Evolutionary conservation across 805 yeast species (phyloP), one percentile per base, ranked within the genome.

Genomic region (Metschnikowia lochheadii): DNA sequence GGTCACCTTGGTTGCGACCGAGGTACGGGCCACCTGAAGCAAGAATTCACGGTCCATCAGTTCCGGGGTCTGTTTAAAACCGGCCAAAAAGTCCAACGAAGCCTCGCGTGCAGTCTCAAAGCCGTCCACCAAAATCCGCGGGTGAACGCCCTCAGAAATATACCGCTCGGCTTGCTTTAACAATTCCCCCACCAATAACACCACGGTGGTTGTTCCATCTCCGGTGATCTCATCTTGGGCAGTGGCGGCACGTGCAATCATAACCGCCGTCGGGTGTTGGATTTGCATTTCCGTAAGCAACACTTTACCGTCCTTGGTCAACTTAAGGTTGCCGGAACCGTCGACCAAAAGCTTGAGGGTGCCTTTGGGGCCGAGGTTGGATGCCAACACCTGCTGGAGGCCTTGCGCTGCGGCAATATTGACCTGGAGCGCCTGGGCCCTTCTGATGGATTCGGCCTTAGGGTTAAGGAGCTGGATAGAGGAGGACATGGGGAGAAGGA

Each of bases 201-300:
- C 92, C 49, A 94, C 99, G 1, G 97, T 87, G 5, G 98, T 92
- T 49, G 99, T 94, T 56, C 99, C 99, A 70, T 94, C 99, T 46
- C 99, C 99, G n/a, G 98, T 88, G 65, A 94, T 89, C 69, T 94
- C 99, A 68, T 94, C 99, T 71, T 94, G 99, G 0, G 99, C 97
- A 42, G 96, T 83, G 45, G 99, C 99, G 13, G 98, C 99, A 57
- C 98, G 80, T 2, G 99, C 96, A 56, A 73, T 73, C 77, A 73
- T 73, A 40, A 75, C 77, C 1, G 78, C 78, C 5, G 78, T 75
- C 10, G 79, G 78, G 52, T 75, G 77, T 57, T 75, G 78, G 69
- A 92, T 92, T 72, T 94, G 99, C 99, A 94, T 94, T 66, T 94
- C 99, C 38, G 87, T 81, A 52, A 94, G 76, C 50, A 94, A 75